Conservation (phyloP, 2,329 filamentous ascomycete genomes). For the Drechslera avenae region DNA sequence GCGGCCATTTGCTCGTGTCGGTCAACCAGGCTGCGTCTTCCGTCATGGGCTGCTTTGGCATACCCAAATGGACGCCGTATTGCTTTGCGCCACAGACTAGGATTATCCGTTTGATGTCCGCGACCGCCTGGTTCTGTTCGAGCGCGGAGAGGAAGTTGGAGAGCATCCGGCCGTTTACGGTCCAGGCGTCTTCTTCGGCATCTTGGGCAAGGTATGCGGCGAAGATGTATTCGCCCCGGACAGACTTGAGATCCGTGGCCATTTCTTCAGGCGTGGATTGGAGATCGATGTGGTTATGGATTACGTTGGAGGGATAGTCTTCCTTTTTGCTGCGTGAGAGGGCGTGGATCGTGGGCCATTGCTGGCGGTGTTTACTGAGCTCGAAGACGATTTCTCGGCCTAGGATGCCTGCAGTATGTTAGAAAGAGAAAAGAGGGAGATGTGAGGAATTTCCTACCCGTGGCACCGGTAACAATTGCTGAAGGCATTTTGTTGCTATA, state of each 20-base stretch:
- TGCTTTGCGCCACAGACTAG: slow-evolving; percentile 59
- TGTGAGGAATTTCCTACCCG: slow-evolving; percentile 19
- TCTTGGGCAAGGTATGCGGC: slow-evolving; percentile 51
- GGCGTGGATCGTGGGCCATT: slow-evolving; percentile 49
- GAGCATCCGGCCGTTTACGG: slow-evolving; percentile 54
- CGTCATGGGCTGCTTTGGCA: slow-evolving; percentile 54
- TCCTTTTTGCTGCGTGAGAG: slow-evolving; percentile 51
- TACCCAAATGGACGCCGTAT: slow-evolving; percentile 60
- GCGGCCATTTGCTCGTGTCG: slow-evolving; percentile 27
- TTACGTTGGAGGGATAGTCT: slow-evolving; percentile 42
- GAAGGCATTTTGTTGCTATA: slow-evolving; percentile 28
- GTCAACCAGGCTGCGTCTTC: slow-evolving; percentile 56
- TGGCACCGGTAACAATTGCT: slow-evolving; percentile 42
- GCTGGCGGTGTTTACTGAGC: slow-evolving; percentile 41
- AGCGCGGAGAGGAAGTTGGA: slow-evolving; percentile 56
- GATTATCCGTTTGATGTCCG: slow-evolving; percentile 55
- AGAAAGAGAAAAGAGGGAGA: neutral
- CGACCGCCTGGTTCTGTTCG: slow-evolving; percentile 49
- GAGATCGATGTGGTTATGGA: slow-evolving; percentile 50
- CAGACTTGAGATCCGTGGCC: slow-evolving; percentile 44
- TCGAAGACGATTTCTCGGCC: slow-evolving; percentile 50
- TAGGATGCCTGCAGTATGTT: slow-evolving; percentile 42
- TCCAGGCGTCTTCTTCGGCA: slow-evolving; percentile 43
- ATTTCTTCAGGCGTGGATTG: slow-evolving; percentile 43
- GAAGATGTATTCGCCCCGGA: slow-evolving; percentile 51